Evolutionary conservation across 441 rosid genomes (phyloP), one percentile per base, ranked within the genome.

Genomic region (Rhodomyrtus psidioides): DNA sequence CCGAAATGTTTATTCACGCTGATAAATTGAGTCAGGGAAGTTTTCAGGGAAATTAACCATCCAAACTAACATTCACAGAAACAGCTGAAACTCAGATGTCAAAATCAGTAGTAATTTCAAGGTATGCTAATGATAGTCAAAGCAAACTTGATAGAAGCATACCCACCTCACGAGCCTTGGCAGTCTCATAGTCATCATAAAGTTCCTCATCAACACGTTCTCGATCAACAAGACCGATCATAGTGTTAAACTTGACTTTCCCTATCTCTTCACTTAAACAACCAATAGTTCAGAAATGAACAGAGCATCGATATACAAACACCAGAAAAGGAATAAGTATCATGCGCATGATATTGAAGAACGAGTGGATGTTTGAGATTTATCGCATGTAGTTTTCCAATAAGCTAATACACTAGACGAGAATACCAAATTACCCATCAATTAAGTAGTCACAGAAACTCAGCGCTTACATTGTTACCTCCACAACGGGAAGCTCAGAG

Each of bases 111-210:
- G 46, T 7, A 49, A 26, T 14, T 49, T 53, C 24, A 70, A 39
- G 79, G 49, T 6, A 21, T 39, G 79, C n/a, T 21, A 70, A 21
- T 39, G n/a, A 83, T 87, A 84, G 39, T 17, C 10, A 19, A 84
- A 23, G 56, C 88, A 34, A 19, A 75, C 14, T 55, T 12, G 39
- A 23, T 55, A 13, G 23, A 81, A 84, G 83, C 53, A 7, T 26
- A 93, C 88, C 82, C 51, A 97, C 99, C 95, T 95, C 99, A 83
- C 99, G 98, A 84, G 96, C 98, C 93, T 96, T 97, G 57, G 90
- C 96, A 10, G 99, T 93, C 94, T 96, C 99, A 70, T 88, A 96
- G 91, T 97, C 99, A 92, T 94, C 99, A 85, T 97, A 97, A 44
- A 97, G 93, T 89, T 62, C 89, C 12, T 87, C 96, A 86, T 97